Evolutionary conservation across 345 rosid species (phyloP).

Genomic region (Firmiana major): DNA sequence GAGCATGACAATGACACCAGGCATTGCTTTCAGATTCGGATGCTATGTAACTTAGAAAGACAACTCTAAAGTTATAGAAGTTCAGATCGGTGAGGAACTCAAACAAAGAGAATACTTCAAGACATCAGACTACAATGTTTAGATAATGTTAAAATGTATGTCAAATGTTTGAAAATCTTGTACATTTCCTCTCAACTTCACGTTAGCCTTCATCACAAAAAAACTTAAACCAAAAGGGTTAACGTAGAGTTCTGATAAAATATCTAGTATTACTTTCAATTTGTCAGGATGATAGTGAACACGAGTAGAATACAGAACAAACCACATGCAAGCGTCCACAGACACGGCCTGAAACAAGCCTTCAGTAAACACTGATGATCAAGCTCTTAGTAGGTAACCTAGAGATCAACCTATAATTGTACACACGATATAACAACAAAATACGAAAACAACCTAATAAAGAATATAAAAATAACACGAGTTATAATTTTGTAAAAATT

Average conservation of each 20-base stretch:
- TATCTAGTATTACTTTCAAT: neutral
- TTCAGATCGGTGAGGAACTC: neutral
- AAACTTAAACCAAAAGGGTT: no score
- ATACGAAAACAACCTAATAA: no score
- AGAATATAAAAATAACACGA: no score
- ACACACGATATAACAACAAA: no score
- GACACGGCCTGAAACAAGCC: neutral
- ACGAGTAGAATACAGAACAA: neutral
- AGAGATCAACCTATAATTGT: no score
- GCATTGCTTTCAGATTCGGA: neutral
- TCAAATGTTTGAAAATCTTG: neutral
- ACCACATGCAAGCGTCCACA: no score
- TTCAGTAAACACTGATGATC: neutral
- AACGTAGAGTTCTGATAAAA: neutral
- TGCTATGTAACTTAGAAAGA: neutral
- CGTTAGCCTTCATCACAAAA: neutral
- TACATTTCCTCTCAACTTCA: neutral
- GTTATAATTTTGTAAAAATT: no score
- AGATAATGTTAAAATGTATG: neutral
- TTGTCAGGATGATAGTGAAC: neutral
- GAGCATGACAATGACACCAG: neutral
- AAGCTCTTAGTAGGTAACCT: neutral
- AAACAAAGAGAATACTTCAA: neutral
- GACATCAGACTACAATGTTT: neutral
- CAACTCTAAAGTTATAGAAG: neutral